Conservation (phyloP, 345 rosid species). For the Conringia planisiliqua region DNA sequence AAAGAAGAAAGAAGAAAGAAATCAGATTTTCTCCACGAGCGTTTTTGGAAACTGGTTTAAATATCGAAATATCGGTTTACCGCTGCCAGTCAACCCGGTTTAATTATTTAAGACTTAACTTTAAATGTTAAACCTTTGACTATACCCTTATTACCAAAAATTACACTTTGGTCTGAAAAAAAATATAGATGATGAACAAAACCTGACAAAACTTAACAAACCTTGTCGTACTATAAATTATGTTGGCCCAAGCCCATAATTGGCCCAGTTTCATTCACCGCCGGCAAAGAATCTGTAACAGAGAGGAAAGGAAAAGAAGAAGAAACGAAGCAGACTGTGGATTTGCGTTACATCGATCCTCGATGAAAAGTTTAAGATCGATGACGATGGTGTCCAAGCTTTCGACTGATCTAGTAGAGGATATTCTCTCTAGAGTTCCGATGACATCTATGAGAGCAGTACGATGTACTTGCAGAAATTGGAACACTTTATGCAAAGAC, state of each 20-base stretch:
- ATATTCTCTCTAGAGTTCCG: background rate
- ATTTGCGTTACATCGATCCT: background rate
- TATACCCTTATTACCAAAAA: background rate
- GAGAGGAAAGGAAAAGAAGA: background rate
- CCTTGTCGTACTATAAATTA: background rate
- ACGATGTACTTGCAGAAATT: background rate
- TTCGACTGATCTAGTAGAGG: background rate
- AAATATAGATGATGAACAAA: no score
- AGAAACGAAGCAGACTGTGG: background rate
- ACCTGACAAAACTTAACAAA: no score
- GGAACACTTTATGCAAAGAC: background rate
- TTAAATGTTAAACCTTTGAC: conserved; percentile 8
- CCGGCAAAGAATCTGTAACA: background rate
- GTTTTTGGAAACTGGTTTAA: conserved; percentile 18
- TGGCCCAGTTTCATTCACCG: background rate
- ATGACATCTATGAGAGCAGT: background rate
- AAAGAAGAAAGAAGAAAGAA: background rate
- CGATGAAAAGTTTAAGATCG: background rate
- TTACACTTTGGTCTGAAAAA: no score
- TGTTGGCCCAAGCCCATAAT: background rate
- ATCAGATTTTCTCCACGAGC: background rate
- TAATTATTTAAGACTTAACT: background rate
- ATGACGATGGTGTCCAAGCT: background rate
- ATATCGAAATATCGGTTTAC: conserved; percentile 11
- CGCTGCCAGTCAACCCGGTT: conserved; percentile 12